Evolutionary conservation across 768 basidiomycete genomes (phyloP).

Genomic region (Russula abietina): DNA sequence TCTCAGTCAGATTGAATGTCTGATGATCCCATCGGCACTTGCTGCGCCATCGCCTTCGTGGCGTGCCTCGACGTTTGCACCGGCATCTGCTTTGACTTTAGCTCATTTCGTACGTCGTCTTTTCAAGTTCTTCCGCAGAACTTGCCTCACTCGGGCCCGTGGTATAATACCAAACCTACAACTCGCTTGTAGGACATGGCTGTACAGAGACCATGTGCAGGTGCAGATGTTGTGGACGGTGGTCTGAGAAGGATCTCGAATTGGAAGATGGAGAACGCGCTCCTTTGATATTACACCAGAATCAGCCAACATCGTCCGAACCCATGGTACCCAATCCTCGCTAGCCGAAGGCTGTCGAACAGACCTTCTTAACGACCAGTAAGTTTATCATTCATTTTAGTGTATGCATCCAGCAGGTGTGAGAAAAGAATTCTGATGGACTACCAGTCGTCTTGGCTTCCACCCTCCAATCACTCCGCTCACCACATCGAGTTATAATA

Average conservation of each 20-base stretch:
- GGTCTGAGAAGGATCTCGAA: background rate
- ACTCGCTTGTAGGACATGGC: background rate
- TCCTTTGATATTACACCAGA: slow-evolving; percentile 17
- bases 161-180: background rate
- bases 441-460: background rate
- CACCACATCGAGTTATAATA: background rate
- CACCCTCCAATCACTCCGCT: background rate
- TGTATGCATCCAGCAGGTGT: background rate
- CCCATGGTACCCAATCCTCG: background rate
- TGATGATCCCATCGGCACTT: slow-evolving; percentile 4
- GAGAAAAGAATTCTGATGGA: background rate
- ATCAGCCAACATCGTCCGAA: slow-evolving; percentile 2
- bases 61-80: slow-evolving; percentile 18
- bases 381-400: no score
- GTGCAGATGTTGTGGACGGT: background rate
- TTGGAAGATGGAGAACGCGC: slow-evolving; percentile 4
- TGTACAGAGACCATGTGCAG: slow-evolving; percentile 13
- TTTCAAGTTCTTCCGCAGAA: background rate
- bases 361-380: no score
- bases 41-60: slow-evolving; percentile 11
- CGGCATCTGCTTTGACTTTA: slow-evolving; percentile 20
- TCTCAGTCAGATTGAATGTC: background rate
- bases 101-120: slow-evolving; percentile 14
- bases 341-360: background rate
- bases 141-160: background rate